These are phyloP conservation scores for Liriodendron chinense DNA, from an alignment of 164 flowering plant species.

Conservation along the genomic window DNA sequence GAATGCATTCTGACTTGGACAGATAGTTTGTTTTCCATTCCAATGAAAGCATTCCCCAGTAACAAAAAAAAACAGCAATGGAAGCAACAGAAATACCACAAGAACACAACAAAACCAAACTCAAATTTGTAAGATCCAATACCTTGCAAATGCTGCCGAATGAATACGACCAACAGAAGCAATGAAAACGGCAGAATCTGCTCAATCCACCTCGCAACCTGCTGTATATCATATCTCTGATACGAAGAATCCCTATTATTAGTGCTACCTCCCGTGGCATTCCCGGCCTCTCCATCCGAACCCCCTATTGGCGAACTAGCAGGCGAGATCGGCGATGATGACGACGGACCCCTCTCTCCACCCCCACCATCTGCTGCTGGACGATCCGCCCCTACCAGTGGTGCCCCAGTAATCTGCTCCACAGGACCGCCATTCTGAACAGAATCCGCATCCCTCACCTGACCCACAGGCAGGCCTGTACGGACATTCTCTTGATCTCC, in stretches of 20 bases:
- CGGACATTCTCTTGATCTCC: slow-evolving; percentile 63
- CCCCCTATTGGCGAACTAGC: slow-evolving; percentile 19
- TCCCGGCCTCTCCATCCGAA: slow-evolving; percentile 47
- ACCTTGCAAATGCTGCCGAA: slow-evolving; percentile 96
- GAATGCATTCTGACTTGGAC: background rate
- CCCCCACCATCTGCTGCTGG: slow-evolving; percentile 33
- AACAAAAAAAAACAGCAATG: no score
- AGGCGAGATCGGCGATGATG: slow-evolving; percentile 21
- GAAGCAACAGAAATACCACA: background rate
- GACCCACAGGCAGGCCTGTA: slow-evolving; percentile 18
- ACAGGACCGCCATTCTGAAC: slow-evolving; percentile 16
- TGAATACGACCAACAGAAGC: slow-evolving; percentile 91
- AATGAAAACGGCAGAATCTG: slow-evolving; percentile 91
- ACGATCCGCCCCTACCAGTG: slow-evolving; percentile 18
- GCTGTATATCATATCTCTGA: slow-evolving; percentile 98
- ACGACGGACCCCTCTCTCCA: slow-evolving; percentile 27
- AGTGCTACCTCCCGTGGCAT: slow-evolving; percentile 29
- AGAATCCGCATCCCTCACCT: slow-evolving; percentile 13
- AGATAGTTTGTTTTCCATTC: background rate
- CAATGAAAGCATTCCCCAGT: background rate
- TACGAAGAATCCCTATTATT: slow-evolving; percentile 75
- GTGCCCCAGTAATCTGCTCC: slow-evolving; percentile 19
- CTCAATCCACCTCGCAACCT: slow-evolving; percentile 96
- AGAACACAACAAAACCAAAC: background rate
- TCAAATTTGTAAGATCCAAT: slow-evolving; percentile 7